A percentile compares a stretch with the other conserved stretches of the same genome.
Conservation (phyloP, 2,329 filamentous ascomycete genomes). For the Corniculantispora saksenae region DNA sequence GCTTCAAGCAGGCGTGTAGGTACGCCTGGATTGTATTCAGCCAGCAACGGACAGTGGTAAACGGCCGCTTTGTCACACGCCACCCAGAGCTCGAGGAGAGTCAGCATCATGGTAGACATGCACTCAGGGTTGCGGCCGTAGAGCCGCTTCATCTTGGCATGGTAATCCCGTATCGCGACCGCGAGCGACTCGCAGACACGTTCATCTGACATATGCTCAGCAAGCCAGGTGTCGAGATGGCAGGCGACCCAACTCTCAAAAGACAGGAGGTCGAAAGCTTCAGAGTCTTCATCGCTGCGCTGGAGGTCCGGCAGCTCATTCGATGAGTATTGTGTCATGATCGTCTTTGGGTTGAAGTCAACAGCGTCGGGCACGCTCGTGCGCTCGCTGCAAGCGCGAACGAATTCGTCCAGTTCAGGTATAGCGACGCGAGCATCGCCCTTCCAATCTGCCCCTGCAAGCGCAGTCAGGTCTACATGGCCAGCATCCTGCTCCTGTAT, state of each 20-base stretch:
- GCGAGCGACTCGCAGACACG: conserved; percentile 32
- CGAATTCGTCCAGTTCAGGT: not conserved
- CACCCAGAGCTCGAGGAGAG: conserved; percentile 58
- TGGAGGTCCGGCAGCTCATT: not conserved
- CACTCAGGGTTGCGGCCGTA: conserved; percentile 47
- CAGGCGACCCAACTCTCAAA: conserved; percentile 51
- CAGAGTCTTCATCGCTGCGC: not conserved
- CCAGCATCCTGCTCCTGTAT: too few species aligned
- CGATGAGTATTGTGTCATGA: not conserved
- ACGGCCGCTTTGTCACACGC: conserved; percentile 53
- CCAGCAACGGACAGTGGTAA: conserved; percentile 39
- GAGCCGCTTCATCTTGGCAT: conserved; percentile 22
- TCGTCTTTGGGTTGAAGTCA: not conserved
- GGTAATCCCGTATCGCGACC: conserved; percentile 36
- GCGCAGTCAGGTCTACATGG: too few species aligned
- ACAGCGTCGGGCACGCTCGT: not conserved
- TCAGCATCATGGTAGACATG: conserved; percentile 56
- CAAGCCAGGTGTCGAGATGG: conserved; percentile 41
- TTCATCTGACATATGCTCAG: conserved; percentile 20
- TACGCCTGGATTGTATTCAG: conserved; percentile 49
- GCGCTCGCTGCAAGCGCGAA: not conserved
- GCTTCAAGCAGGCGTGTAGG: conserved; percentile 37
- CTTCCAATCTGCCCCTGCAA: not conserved
- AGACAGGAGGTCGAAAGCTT: conserved; percentile 30
- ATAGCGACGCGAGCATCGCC: not conserved